These are phyloP conservation scores for Penicillium griseofulvum DNA, from an alignment of 2,329 filamentous ascomycete species.

Conservation along the genomic window DNA sequence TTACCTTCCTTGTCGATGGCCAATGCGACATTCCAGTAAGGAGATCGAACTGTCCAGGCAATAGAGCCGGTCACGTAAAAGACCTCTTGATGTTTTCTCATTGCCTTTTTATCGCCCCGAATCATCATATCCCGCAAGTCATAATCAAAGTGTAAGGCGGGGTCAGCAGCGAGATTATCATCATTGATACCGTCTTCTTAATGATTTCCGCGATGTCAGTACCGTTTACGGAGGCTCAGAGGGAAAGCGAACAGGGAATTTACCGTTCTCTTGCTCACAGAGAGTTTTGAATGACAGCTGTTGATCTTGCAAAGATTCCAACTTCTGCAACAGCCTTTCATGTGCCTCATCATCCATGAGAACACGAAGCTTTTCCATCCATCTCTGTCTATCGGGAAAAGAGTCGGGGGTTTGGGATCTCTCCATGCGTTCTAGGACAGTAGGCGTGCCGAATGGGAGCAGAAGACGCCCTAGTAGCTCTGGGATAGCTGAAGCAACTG, in stretches of 20 bases:
- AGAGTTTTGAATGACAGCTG: background rate
- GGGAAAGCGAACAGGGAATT: background rate
- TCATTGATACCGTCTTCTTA: background rate
- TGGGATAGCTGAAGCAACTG: background rate
- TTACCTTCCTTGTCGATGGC: background rate
- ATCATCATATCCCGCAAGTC: background rate
- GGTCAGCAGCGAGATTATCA: background rate
- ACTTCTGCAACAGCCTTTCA: background rate
- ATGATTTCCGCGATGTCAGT: background rate
- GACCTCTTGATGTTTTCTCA: background rate
- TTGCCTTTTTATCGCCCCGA: background rate
- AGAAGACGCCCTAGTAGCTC: background rate
- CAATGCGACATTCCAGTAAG: conserved; percentile 1
- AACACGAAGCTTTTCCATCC: background rate
- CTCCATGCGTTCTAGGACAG: background rate
- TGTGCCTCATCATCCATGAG: background rate
- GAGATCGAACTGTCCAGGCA: background rate
- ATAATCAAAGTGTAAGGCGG: background rate
- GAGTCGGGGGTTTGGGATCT: background rate
- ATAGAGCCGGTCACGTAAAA: background rate
- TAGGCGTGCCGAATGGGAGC: background rate
- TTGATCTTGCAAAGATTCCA: background rate
- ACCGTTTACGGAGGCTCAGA: background rate
- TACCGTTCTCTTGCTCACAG: background rate
- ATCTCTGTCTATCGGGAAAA: background rate